Percentiles rank a stretch among this genome's conserved stretches.
These are phyloP conservation scores for Nannochloropsis granulata DNA, from an alignment of 108 stramenopile species.

Conservation along the genomic window DNA sequence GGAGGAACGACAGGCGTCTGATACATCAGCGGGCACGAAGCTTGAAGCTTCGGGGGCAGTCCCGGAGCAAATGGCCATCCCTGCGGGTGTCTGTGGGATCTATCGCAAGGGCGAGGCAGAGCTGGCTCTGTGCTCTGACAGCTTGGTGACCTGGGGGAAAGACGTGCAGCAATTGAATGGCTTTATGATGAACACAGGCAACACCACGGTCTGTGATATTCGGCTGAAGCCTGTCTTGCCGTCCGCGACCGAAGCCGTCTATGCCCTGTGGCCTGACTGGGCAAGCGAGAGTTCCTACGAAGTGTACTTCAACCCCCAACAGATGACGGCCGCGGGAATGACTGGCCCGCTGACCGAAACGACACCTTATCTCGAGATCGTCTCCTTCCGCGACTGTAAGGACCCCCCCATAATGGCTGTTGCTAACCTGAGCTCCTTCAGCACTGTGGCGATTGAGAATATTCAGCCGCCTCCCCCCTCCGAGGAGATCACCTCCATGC, in stretches of 20 bases:
- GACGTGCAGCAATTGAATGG: neutral
- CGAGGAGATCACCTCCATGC: neutral
- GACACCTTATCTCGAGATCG: neutral
- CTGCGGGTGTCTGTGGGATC: neutral
- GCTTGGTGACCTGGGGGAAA: neutral
- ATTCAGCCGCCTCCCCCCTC: neutral
- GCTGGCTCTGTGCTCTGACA: neutral
- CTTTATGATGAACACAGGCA: neutral
- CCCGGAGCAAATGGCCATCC: neutral
- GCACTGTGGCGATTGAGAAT: neutral
- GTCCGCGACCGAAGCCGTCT: neutral
- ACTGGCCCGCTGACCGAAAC: neutral
- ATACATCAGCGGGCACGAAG: neutral
- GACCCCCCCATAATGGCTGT: neutral
- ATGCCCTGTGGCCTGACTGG: neutral
- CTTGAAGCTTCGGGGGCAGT: neutral
- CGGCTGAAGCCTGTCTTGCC: neutral
- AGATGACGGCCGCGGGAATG: neutral
- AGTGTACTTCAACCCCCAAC: neutral
- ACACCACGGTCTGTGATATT: neutral
- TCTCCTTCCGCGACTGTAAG: neutral
- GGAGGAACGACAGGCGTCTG: neutral
- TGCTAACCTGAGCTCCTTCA: neutral
- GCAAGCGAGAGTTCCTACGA: neutral
- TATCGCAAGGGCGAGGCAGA: neutral